A percentile compares a stretch with the other conserved stretches of the same genome.
Evolutionary conservation across 2,329 filamentous ascomycete species (phyloP).

Genomic region (Albifimbria verrucaria): DNA sequence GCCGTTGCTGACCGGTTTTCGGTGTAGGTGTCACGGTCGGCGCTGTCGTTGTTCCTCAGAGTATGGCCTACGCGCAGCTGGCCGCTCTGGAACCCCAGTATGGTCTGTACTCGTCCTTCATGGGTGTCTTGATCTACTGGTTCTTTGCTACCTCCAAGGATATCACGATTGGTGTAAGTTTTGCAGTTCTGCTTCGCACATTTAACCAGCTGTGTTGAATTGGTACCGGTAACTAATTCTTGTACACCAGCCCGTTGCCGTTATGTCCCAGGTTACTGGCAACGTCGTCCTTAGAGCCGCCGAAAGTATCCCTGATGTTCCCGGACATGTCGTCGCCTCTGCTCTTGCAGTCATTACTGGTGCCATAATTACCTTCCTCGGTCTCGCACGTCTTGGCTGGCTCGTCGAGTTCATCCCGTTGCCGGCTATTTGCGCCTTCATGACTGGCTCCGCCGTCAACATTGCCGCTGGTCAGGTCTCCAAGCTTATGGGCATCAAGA

Average conservation of each 20-base stretch:
- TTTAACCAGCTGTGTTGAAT: neutral
- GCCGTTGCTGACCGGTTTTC: conserved; percentile 16
- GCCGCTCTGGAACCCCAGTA: conserved; percentile 46
- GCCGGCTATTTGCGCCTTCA: conserved; percentile 51
- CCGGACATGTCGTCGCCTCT: conserved; percentile 42
- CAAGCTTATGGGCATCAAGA: conserved; percentile 47
- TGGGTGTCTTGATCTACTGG: conserved; percentile 94
- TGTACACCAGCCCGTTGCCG: conserved; percentile 44
- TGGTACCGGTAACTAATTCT: conserved; percentile 13
- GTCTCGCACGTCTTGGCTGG: conserved; percentile 49
- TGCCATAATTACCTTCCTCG: conserved; percentile 45
- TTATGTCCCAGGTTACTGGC: conserved; percentile 51
- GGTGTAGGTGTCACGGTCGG: conserved; percentile 41
- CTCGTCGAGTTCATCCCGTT: conserved; percentile 53
- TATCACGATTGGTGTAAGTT: conserved; percentile 78
- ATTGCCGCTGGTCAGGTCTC: conserved; percentile 49
- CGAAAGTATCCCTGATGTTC: conserved; percentile 33
- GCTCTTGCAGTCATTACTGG: conserved; percentile 46
- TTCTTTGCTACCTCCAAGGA: conserved; percentile 94
- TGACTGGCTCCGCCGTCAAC: conserved; percentile 50
- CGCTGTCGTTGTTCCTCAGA: conserved; percentile 52
- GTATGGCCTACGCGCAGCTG: conserved; percentile 50
- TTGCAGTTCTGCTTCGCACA: conserved; percentile 1
- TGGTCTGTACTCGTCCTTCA: conserved; percentile 73
- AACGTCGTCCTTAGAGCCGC: conserved; percentile 41